These are phyloP conservation scores for Vanderwaltozyma verrucispora DNA, from an alignment of 805 yeast species.

Conservation along the genomic window DNA sequence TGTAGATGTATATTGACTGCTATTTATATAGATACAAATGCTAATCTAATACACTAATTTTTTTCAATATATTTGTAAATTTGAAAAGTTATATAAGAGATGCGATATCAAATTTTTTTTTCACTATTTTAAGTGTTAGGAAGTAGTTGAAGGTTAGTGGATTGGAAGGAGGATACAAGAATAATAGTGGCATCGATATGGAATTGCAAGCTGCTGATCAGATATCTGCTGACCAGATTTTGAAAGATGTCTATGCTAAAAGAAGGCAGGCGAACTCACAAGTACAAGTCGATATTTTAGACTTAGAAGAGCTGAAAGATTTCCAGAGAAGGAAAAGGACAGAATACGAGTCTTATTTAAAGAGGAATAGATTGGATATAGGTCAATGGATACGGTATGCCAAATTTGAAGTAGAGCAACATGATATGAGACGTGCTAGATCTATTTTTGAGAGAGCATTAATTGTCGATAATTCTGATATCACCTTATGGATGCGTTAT, in stretches of 20 bases:
- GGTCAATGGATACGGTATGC: conserved; percentile 94
- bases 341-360: conserved; percentile 79
- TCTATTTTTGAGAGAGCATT: conserved; percentile 83
- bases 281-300: conserved; percentile 40
- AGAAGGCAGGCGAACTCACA: conserved; percentile 10
- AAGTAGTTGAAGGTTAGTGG: too few species aligned
- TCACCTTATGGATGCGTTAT: conserved; percentile 81
- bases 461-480: conserved; percentile 60
- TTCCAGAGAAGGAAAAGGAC: conserved; percentile 65
- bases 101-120: too few species aligned
- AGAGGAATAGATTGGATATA: conserved; percentile 69
- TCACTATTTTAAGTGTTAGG: too few species aligned
- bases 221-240: conserved; percentile 53
- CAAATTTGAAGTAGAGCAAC: conserved; percentile 71
- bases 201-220: conserved; percentile 29
- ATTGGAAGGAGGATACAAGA: too few species aligned
- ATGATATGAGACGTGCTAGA: conserved; percentile 69
- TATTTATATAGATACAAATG: too few species aligned
- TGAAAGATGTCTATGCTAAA: conserved; percentile 50
- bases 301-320: conserved; percentile 71
- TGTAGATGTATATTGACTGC: too few species aligned
- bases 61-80: too few species aligned
- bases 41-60: too few species aligned
- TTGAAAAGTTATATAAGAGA: too few species aligned
- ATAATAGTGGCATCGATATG: not conserved